phyloP scores from a whole-genome alignment of 768 basidiomycete genomes.

The Thelephora aurantiotincta region DNA sequence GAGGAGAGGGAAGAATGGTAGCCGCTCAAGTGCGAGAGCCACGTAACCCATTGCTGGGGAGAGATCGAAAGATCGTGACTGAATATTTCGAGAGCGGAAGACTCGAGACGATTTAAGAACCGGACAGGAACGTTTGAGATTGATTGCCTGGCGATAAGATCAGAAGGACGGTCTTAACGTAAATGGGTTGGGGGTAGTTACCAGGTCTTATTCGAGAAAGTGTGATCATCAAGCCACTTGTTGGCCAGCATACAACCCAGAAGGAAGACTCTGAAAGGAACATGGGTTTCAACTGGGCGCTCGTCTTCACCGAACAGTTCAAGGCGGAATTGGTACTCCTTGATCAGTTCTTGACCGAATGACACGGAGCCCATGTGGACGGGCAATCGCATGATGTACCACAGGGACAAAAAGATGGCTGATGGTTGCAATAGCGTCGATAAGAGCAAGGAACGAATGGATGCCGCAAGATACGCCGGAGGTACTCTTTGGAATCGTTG shows the following conservation, averaged over 20 bases:
- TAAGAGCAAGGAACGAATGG: constrained; percentile 59
- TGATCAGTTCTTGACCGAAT: constrained; percentile 36
- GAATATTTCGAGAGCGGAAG: constrained; percentile 56
- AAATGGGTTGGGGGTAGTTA: constrained; percentile 18
- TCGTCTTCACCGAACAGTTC: constrained; percentile 48
- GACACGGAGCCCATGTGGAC: constrained; percentile 44
- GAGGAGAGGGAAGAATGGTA: constrained; percentile 54
- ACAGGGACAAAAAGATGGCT: constrained; percentile 61
- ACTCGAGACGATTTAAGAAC: constrained; percentile 57
- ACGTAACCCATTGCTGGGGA: constrained; percentile 48
- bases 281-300: constrained; percentile 39
- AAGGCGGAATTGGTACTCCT: constrained; percentile 49
- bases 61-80: constrained; percentile 58
- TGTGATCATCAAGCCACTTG: constrained; percentile 83
- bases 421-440: constrained; percentile 76
- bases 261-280: constrained; percentile 61
- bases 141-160: constrained; percentile 40
- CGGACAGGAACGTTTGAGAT: constrained; percentile 66
- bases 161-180: neutral
- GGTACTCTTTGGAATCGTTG: constrained; percentile 30
- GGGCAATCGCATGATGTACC: constrained; percentile 73
- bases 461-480: constrained; percentile 39
- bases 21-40: constrained; percentile 51
- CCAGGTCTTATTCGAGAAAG: constrained; percentile 86
- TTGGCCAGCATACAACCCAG: constrained; percentile 79